These are phyloP conservation scores for Escallonia rubra DNA, from an alignment of 129 eudicot species.

Conservation along the genomic window DNA sequence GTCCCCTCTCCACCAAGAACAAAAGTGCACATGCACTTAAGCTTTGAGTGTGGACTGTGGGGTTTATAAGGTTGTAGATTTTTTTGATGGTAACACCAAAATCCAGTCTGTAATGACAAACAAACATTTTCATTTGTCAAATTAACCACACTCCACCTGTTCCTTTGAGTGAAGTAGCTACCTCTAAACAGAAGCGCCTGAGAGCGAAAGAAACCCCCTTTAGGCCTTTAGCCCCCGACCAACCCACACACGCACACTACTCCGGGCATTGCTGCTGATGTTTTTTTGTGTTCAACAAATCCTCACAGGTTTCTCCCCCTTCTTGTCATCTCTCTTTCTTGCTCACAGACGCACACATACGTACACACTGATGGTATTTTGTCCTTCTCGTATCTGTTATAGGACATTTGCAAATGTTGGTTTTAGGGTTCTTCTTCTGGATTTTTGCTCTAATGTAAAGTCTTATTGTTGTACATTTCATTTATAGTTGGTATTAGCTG, in stretches of 20 bases:
- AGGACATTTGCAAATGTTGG: background rate
- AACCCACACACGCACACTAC: background rate
- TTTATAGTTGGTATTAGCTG: background rate
- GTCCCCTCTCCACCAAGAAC: background rate
- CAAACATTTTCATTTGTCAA: too few relatives aligned
- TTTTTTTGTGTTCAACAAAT: background rate
- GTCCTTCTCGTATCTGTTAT: background rate
- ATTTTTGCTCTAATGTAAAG: background rate
- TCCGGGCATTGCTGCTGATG: background rate
- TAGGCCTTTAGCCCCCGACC: background rate
- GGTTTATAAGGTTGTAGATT: too few relatives aligned
- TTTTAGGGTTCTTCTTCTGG: background rate
- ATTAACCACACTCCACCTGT: background rate
- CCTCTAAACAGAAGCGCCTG: background rate
- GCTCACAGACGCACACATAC: background rate
- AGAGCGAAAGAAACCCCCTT: conserved; percentile 6
- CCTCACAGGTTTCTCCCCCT: background rate
- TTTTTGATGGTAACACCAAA: too few relatives aligned
- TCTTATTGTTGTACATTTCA: background rate
- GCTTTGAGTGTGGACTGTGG: too few relatives aligned
- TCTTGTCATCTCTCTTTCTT: too few relatives aligned
- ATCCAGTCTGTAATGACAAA: too few relatives aligned
- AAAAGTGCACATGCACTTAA: too few relatives aligned
- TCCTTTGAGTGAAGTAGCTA: background rate
- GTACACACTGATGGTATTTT: background rate